phyloP scores from a whole-genome alignment of 257 asterid species.

The Gardenia jasminoides region DNA sequence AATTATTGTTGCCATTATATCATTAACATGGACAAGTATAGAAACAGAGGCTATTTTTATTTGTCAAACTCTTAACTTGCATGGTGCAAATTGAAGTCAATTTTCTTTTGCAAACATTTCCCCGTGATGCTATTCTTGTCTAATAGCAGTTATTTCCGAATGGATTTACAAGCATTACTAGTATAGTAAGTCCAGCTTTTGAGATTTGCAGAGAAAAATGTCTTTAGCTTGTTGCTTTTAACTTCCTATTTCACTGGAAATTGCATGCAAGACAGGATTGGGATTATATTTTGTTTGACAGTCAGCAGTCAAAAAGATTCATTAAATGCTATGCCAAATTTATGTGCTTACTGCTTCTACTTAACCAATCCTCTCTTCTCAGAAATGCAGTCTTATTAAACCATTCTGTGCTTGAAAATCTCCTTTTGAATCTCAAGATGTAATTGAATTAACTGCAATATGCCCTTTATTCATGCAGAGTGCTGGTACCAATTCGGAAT shows the following conservation, averaged over 20 bases:
- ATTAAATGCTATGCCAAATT: neutral
- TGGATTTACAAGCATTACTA: neutral
- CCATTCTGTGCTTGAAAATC: neutral
- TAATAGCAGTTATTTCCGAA: neutral
- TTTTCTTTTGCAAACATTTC: neutral
- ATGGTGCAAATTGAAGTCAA: neutral
- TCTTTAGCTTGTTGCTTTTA: neutral
- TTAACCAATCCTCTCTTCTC: neutral
- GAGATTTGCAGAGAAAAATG: neutral
- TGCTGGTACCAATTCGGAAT: slow-evolving; percentile 46
- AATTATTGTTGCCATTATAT: neutral
- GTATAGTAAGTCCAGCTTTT: neutral
- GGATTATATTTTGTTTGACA: neutral
- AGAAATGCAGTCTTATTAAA: no score
- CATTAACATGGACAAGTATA: neutral
- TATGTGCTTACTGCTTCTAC: slow-evolving; percentile 2
- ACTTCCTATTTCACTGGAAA: neutral
- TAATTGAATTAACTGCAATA: neutral
- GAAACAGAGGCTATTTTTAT: neutral
- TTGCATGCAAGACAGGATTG: neutral
- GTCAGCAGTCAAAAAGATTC: neutral
- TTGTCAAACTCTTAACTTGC: neutral
- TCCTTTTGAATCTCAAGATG: neutral
- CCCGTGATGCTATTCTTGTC: neutral
- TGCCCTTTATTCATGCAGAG: slow-evolving; percentile 49